phyloP scores from a whole-genome alignment of 164 flowering plant genomes.

The Saururus chinensis region DNA sequence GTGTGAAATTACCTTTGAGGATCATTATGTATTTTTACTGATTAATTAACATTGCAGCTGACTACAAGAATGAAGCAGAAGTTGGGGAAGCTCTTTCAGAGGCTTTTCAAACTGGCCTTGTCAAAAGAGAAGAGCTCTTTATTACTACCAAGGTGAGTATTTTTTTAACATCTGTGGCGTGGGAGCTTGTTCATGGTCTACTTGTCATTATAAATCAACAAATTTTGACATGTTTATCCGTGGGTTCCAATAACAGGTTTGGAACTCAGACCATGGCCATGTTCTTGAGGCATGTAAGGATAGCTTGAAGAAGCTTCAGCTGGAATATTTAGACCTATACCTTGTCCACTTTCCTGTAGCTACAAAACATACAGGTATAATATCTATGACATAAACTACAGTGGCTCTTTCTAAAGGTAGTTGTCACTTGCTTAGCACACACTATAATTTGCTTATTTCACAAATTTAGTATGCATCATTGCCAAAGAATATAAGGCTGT shows the following conservation, averaged over 20 bases:
- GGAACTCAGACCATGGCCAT: slow-evolving; percentile 96
- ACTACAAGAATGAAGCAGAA: slow-evolving; percentile 80
- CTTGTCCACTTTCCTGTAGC: slow-evolving; percentile 92
- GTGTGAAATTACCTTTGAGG: not conserved
- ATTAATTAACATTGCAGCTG: slow-evolving; percentile 40
- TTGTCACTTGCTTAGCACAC: no score
- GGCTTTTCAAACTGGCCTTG: slow-evolving; percentile 63
- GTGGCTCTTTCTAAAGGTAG: not conserved
- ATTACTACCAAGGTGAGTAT: slow-evolving; percentile 69
- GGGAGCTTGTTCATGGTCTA: not conserved
- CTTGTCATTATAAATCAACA: no score
- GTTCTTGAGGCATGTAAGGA: slow-evolving; percentile 86
- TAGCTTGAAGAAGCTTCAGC: slow-evolving; percentile 77
- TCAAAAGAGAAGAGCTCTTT: slow-evolving; percentile 86
- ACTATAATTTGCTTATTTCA: no score
- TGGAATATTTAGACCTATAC: slow-evolving; percentile 81
- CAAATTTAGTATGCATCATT: no score
- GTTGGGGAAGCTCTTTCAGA: slow-evolving; percentile 82
- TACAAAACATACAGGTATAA: slow-evolving; percentile 68
- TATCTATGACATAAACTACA: not conserved
- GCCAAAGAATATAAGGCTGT: not conserved
- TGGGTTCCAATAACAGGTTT: slow-evolving; percentile 43
- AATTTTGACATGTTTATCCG: not conserved
- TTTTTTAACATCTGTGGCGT: not conserved
- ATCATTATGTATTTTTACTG: not conserved